Evolutionary conservation across 176 grass and related monocot species (phyloP).

Genomic region (Zoysia pacifica): DNA sequence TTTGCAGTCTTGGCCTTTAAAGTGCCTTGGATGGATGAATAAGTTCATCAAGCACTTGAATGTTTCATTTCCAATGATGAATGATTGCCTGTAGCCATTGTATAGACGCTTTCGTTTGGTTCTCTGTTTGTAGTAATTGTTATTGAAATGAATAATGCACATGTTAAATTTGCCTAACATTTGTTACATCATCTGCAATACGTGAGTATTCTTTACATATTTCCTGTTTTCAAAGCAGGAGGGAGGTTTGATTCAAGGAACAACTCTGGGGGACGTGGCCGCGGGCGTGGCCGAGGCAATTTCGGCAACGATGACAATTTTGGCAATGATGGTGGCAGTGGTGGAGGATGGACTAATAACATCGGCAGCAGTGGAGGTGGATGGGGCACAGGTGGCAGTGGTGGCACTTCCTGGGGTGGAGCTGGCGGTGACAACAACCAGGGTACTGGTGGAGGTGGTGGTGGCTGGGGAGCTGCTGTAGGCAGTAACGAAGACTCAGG

Average conservation of each 20-base stretch:
- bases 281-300: slow-evolving; percentile 57
- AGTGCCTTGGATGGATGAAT: slow-evolving; percentile 8
- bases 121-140: neutral
- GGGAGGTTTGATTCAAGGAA: slow-evolving; percentile 85
- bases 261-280: slow-evolving; percentile 48
- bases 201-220: neutral
- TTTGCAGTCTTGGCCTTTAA: neutral
- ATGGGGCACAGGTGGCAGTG: slow-evolving; percentile 43
- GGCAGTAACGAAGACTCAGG: slow-evolving; percentile 26
- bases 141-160: neutral
- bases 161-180: neutral
- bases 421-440: slow-evolving; percentile 26
- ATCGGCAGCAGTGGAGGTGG: slow-evolving; percentile 39
- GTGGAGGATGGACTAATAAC: slow-evolving; percentile 52
- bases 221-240: slow-evolving; percentile 48
- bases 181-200: neutral
- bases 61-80: neutral
- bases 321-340: slow-evolving; percentile 34
- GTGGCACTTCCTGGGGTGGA: slow-evolving; percentile 30
- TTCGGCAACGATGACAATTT: slow-evolving; percentile 50
- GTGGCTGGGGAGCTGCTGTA: slow-evolving; percentile 6
- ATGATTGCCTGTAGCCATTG: neutral
- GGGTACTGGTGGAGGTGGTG: neutral
- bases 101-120: neutral
- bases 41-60: neutral